A percentile compares a stretch with the other conserved stretches of the same genome.
Conservation (phyloP, 176 grass and related monocot species). For the Microstegium vimineum region DNA sequence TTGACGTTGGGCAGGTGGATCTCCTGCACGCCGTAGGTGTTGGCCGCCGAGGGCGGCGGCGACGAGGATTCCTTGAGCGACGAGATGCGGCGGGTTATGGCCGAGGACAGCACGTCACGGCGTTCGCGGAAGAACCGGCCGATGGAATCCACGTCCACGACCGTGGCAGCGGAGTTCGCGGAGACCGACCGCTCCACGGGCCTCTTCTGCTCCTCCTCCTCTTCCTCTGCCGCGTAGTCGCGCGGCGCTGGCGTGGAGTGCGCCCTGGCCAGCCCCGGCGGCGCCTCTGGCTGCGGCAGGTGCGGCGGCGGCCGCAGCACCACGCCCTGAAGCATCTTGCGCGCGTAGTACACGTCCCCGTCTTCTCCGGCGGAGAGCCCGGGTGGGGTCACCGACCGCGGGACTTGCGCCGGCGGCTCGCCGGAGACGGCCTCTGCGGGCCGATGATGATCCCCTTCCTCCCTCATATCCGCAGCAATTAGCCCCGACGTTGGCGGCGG, state of each 20-base stretch:
- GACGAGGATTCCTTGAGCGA: constrained; percentile 56
- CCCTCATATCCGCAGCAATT: neutral
- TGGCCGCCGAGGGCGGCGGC: neutral
- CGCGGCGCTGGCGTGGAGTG: constrained; percentile 27
- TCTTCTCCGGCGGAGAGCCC: neutral
- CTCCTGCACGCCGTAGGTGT: constrained; percentile 50
- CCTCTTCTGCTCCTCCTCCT: no score
- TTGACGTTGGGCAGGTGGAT: constrained; percentile 81
- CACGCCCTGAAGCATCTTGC: constrained; percentile 40
- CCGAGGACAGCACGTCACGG: constrained; percentile 65
- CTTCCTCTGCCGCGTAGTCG: neutral
- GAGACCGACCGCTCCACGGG: constrained; percentile 64
- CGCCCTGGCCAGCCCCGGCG: constrained; percentile 47
- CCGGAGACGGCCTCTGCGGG: neutral
- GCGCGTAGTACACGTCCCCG: constrained; percentile 27
- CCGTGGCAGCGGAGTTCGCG: constrained; percentile 26
- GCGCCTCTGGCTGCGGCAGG: constrained; percentile 81
- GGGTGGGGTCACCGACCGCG: neutral
- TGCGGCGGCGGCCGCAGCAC: constrained; percentile 55
- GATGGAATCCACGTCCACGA: constrained; percentile 71
- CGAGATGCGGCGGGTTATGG: constrained; percentile 73
- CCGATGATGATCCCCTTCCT: neutral
- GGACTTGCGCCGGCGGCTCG: neutral
- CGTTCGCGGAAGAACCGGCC: constrained; percentile 64
- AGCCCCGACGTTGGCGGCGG: neutral